Conservation (phyloP, 768 basidiomycete genomes). For the Macrolepiota fuliginosa region DNA sequence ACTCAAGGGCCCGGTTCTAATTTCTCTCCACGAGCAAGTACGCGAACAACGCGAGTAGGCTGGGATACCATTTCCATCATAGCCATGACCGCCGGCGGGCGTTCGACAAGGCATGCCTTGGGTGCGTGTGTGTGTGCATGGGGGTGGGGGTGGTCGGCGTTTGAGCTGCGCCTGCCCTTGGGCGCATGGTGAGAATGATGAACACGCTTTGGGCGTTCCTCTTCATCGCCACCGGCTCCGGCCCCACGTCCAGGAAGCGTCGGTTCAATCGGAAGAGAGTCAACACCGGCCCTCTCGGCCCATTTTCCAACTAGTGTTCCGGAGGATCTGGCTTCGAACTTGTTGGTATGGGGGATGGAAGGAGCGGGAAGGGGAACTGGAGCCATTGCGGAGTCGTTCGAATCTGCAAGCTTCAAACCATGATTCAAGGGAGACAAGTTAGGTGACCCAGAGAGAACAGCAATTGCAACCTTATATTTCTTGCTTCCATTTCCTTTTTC, state of each 20-base stretch:
- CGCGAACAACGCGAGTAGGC: conserved; percentile 71
- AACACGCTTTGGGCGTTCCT: conserved; percentile 26
- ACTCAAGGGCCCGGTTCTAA: conserved; percentile 48
- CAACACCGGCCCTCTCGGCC: conserved; percentile 63
- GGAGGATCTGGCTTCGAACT: conserved; percentile 62
- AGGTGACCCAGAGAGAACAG: conserved; percentile 40
- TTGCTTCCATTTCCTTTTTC: conserved; percentile 9
- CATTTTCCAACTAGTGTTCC: conserved; percentile 65
- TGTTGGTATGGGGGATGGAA: conserved; percentile 44
- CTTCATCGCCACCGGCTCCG: conserved; percentile 27
- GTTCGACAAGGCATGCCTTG: conserved; percentile 59
- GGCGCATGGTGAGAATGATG: conserved; percentile 20
- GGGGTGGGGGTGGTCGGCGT: conserved; percentile 13
- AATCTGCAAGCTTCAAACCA: conserved; percentile 28
- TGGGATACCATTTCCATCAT: conserved; percentile 81
- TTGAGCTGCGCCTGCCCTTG: conserved; percentile 25
- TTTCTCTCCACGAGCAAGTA: conserved; percentile 84
- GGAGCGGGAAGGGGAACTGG: conserved; percentile 71
- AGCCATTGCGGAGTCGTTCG: conserved; percentile 30
- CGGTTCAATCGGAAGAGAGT: conserved; percentile 53
- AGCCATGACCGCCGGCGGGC: conserved; percentile 73
- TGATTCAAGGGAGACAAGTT: conserved; percentile 33
- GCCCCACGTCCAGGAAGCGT: conserved; percentile 32
- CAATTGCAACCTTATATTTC: conserved; percentile 57
- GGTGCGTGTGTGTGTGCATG: not conserved